Base-by-base conservation (phyloP, 148 eudicot species). In the Rhododendron simsii region DNA sequence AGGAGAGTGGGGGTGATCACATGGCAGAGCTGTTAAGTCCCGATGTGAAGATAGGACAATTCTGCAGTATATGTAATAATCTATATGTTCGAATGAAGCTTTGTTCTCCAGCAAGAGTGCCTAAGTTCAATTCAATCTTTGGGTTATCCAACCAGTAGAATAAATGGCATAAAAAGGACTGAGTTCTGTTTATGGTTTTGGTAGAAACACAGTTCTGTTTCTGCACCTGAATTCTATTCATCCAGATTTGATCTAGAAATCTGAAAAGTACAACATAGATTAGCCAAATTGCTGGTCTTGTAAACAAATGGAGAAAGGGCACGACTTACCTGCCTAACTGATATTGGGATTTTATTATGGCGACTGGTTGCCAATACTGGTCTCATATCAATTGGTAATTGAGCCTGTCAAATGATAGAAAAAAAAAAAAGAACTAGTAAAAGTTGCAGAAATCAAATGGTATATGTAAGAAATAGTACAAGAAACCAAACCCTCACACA, bases 311-410 rank as follows among this genome's bases (percentile, higher is more conserved):
- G 35, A 16, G 75, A 30, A 77, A 75, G 74, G 74, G 65, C n/a
- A 73, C 30, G 65, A 83, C 85, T 85, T 91, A 97, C 99, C 99
- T 94, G 95, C 91, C 99, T 93, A 76, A 95, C 91, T 61, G 99
- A 89, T 35, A 85, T 65, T 2, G 98, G 92, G 84, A 97, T 89
- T 89, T 97, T 97, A 85, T 95, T 97, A 87, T 94, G 98, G 33
- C 92, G 93, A 88, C 91, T 87, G 59, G 97, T 85, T 88, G 93
- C 98, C 91, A 93, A 88, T 88, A 90, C 88, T 39, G 99, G 99
- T 73, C 92, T 90, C 99, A 96, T 92, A 87, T 96, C 99, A 55
- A 83, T 80, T 67, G 99, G 99, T 73, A 96, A 89, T 89, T 94
- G 96, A 90, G 94, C 98, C 99, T 96, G 92, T 83, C 88, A 74